These are phyloP conservation scores for Cochlearia excelsa DNA, from an alignment of 345 rosid species.

Conservation along the genomic window DNA sequence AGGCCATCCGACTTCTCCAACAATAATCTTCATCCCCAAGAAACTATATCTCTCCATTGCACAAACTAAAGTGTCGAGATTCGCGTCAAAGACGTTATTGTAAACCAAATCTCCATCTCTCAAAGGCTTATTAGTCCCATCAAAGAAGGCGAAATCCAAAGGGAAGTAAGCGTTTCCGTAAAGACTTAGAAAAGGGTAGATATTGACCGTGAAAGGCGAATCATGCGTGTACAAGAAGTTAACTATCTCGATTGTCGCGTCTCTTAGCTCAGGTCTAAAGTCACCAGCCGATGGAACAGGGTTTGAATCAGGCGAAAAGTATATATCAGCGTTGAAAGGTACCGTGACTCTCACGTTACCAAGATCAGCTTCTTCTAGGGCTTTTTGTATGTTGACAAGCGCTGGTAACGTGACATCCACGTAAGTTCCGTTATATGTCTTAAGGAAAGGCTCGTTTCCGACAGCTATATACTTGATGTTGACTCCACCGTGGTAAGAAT, in stretches of 20 bases:
- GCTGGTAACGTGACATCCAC: constrained; percentile 58
- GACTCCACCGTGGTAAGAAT: constrained; percentile 51
- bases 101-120: constrained; percentile 54
- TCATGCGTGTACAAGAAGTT: constrained; percentile 50
- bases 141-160: constrained; percentile 66
- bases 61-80: constrained; percentile 60
- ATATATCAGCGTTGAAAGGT: constrained; percentile 77
- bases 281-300: constrained; percentile 71
- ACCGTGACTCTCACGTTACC: constrained; percentile 56
- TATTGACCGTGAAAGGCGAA: constrained; percentile 69
- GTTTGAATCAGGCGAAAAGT: constrained; percentile 47
- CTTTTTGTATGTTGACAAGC: constrained; percentile 61
- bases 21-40: constrained; percentile 52
- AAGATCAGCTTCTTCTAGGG: constrained; percentile 51
- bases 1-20: constrained; percentile 89
- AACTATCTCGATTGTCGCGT: constrained; percentile 50
- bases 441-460: constrained; percentile 79
- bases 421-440: constrained; percentile 54
- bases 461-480: constrained; percentile 77
- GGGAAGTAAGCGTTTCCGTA: constrained; percentile 61
- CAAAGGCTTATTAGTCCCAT: constrained; percentile 48
- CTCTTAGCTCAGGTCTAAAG: constrained; percentile 57
- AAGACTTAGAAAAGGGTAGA: constrained; percentile 88
- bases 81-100: constrained; percentile 73
- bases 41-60: constrained; percentile 66